Evolutionary conservation across 345 rosid genomes (phyloP), one percentile per base, ranked within the genome.

Genomic region (Sapria himalayana): DNA sequence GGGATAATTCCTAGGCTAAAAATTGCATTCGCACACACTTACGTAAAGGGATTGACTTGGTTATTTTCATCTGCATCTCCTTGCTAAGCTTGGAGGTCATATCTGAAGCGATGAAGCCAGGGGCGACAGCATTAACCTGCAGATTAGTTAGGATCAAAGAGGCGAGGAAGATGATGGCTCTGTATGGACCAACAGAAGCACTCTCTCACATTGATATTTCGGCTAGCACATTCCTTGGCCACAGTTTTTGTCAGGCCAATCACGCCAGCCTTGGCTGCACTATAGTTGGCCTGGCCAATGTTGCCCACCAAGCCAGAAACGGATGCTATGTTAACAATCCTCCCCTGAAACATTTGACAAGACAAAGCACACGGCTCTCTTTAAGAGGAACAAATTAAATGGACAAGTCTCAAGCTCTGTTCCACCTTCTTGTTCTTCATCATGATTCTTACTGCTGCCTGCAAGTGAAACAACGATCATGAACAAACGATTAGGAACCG

Each of bases 181-280:
- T n/a, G n/a, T n/a, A n/a, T 19, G 4, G 15, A 49, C 51, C 32
- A 37, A 13, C 15, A n/a, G 15, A 51, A 21, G 9, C 42, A 45
- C 24, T 41, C 21, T 20, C 75, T 48, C 44, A 76, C 99, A 59
- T 67, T 89, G 20, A 89, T 80, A 48, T 77, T 79, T 69, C 99
- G 69, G 78, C 92, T 64, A 2, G 92, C 72, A 66, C 71, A 79
- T 57, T 89, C 99, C 67, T 54, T 84, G 15, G 99, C 99, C 41
- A 61, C 80, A 53, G 71, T 51, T 60, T 89, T 89, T 45, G 95
- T 78, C 15, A 89, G 41, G 29, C 91, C 78, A 66, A 89, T 89
- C 52, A 89, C 98, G 56, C 98, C 95, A 15, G 86, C 98, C 66
- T 89, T 89, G 14, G 99, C 92, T 21, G 99, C 99, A 57, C 86